Evolutionary conservation across 495 filamentous ascomycete species (phyloP), one percentile per base, ranked within the genome.

Genomic region (Penicillium flavigenum): DNA sequence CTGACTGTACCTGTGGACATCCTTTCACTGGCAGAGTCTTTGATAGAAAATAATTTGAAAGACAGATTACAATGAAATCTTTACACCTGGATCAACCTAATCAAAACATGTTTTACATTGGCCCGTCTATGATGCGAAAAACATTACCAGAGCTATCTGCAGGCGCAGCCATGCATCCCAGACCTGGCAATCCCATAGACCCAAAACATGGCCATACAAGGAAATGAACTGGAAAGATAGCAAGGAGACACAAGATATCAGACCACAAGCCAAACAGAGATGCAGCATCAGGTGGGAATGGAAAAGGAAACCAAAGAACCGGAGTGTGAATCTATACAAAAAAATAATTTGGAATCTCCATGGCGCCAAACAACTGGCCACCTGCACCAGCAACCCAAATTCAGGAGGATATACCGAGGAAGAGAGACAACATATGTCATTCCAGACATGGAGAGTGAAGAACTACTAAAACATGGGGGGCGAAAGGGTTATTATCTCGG

Each of bases 401-500:
- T 61, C 64, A 63, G 62, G 47, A 51, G 59, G 63, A 69, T 66
- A 63, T 67, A 69, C 65, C 58, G 68, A 68, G 64, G 49, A 44
- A 45, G 53, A 45, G 53, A 51, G 59, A 72, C 56, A 68, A 66
- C 65, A 64, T 71, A 71, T 72, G 64, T 64, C 50, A 52, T 51
- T 72, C 56, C 65, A 70, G 67, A 65, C 59, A 60, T 52, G 61
- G 63, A 63, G 69, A 63, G 70, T 60, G 67, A 76, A 76, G 68
- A 72, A 71, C 69, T 79, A 79, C 63, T 79, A 79, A 77, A 76
- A 79, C 76, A 79, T 62, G 64, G 54, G 29, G 51, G 51, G 59
- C 57, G 67, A 73, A 73, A 66, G 56, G 48, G 64, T 70, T 60
- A 69, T 69, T 67, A 67, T 56, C 59, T 66, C 59, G 57, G 56